Percentiles rank a stretch among this genome's conserved stretches.
Evolutionary conservation across 306 rosid genomes (phyloP).

Genomic region (Fragaria iinumae): DNA sequence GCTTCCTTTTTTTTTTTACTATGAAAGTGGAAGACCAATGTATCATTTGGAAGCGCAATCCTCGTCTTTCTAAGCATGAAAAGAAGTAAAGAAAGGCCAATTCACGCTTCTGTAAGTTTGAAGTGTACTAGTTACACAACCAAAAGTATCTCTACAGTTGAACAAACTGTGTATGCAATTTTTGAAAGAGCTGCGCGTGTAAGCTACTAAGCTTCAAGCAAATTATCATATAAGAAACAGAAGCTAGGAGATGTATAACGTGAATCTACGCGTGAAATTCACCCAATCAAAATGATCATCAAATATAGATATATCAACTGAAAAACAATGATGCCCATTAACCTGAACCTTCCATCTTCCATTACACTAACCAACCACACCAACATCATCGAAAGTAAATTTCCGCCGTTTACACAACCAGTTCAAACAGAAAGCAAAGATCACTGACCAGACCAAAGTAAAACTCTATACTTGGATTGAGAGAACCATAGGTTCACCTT

Average conservation of each 20-base stretch:
- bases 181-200: background rate
- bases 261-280: background rate
- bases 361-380: slow-evolving; percentile 14
- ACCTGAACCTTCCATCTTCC: slow-evolving; percentile 18
- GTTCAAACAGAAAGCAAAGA: background rate
- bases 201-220: background rate
- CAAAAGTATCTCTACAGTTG: background rate
- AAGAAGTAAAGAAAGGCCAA: background rate
- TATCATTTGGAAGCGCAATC: background rate
- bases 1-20: background rate
- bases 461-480: background rate
- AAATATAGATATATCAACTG: slow-evolving; percentile 19
- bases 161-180: background rate
- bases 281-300: background rate
- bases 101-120: background rate
- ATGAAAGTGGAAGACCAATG: background rate
- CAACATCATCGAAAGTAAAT: slow-evolving; percentile 7
- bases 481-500: slow-evolving; percentile 1
- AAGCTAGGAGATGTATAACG: background rate
- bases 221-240: background rate
- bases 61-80: background rate
- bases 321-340: slow-evolving; percentile 10
- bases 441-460: background rate
- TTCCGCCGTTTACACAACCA: slow-evolving; percentile 14
- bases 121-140: background rate